These are phyloP conservation scores for Nannochloropsis salina DNA, from an alignment of 108 stramenopile species.

Conservation along the genomic window DNA sequence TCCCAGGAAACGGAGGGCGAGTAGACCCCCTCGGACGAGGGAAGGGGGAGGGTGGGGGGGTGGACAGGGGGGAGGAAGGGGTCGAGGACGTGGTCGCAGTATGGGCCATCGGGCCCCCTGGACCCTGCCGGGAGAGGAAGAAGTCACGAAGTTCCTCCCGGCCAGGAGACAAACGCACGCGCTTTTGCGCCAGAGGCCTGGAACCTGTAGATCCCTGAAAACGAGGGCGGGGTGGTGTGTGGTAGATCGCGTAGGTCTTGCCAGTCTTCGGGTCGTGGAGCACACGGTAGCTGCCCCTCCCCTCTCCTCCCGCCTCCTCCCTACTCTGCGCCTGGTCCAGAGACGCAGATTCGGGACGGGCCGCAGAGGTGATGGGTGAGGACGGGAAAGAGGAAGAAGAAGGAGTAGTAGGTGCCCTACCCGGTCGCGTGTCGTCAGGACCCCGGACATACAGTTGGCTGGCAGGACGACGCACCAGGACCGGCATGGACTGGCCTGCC, in stretches of 20 bases:
- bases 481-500: not conserved
- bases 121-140: not conserved
- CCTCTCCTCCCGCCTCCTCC: not conserved
- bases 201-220: not conserved
- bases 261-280: not conserved
- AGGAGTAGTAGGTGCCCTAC: not conserved
- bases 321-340: not conserved
- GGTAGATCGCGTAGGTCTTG: not conserved
- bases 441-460: conserved; percentile 2
- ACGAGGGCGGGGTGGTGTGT: not conserved
- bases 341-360: not conserved
- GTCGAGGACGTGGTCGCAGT: too few relatives aligned
- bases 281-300: not conserved
- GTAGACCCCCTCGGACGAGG: too few relatives aligned
- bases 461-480: not conserved
- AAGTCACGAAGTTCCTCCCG: not conserved
- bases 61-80: not conserved
- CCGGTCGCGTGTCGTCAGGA: not conserved
- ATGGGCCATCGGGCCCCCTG: not conserved
- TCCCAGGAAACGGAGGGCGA: not conserved
- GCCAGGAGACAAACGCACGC: not conserved
- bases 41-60: not conserved
- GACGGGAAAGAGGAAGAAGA: not conserved
- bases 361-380: not conserved
- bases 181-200: not conserved